Base-by-base conservation (phyloP, 257 asterid species). In the Striga asiatica region DNA sequence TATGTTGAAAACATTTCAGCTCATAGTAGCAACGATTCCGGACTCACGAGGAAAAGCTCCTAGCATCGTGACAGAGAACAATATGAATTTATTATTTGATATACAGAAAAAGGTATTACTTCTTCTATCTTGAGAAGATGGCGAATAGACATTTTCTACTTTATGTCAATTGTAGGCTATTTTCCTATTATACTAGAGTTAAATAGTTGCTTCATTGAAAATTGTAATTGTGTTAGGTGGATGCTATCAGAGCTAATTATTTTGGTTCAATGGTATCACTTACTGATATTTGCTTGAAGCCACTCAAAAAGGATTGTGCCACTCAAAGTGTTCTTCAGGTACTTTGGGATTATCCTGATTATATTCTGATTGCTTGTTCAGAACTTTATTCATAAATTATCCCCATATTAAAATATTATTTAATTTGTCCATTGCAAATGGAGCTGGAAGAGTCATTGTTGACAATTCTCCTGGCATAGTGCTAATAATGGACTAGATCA, bases 241-340 rank as follows among this genome's bases (percentile, higher is more conserved):
- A 92, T 78, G 93, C 83, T 13, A 79, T 88, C 71, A 71, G 75
- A 76, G 97, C 84, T 32, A 92, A 88, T 70, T 80, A 62, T 74
- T 88, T 93, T 13, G 23, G 97, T 67, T 61, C 86, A 32, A 65
- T 74, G 88, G 88, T 88, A 62, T 77, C 95, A 66, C 76, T 92
- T 70, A 69, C 86, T 13, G 99, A 92, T 73, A 88, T 92, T 68
- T 92, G 99, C 84, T 61, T 92, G 94, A 92, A 92, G 82, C 99
- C 99, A 42, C 97, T 92, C 16, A 95, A 97, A 62, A 75, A 70
- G 45, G 99, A 83, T 65, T 92, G 99, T 71, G 99, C 95, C 39
- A 88, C 99, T 50, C 99, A 92, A 79, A 92, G 88, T 61, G 77
- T 92, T 71, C 94, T 92, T 68, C 99, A 92, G 97, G 98, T 88